These are phyloP conservation scores for Leccinum pachyderme DNA, from an alignment of 1,284 basidiomycete genomes.

Conservation along the genomic window DNA sequence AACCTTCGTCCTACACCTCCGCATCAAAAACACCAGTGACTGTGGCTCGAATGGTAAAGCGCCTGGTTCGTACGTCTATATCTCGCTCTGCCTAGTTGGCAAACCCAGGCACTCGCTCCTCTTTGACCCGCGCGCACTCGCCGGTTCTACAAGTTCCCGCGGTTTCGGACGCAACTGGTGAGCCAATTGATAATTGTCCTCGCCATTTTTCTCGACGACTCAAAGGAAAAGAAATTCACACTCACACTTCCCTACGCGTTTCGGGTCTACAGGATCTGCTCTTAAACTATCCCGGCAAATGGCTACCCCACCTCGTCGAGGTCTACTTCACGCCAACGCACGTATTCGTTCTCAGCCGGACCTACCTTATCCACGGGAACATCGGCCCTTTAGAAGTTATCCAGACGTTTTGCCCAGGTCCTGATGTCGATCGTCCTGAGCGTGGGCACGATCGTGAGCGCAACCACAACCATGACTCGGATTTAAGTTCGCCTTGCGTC, in stretches of 20 bases:
- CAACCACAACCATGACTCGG: not conserved
- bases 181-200: not conserved
- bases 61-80: not conserved
- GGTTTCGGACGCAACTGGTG: not conserved
- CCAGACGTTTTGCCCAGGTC: slow-evolving; percentile 19
- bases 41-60: not conserved
- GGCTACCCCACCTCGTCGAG: slow-evolving; percentile 20
- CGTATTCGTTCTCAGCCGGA: not conserved
- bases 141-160: not conserved
- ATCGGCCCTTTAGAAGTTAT: slow-evolving; percentile 15
- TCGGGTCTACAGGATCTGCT: not conserved
- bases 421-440: not conserved
- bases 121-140: not conserved
- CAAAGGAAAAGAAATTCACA: not conserved
- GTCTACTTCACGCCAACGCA: slow-evolving; percentile 7
- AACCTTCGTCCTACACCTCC: not conserved
- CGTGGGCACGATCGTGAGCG: slow-evolving; percentile 2
- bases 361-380: slow-evolving; percentile 1
- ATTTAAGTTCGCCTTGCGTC: not conserved
- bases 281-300: slow-evolving; percentile 11
- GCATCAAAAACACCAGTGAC: not conserved
- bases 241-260: not conserved
- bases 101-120: not conserved
- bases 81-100: not conserved
- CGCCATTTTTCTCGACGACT: not conserved